Evolutionary conservation across 2,329 filamentous ascomycete genomes (phyloP).

Genomic region (Trichoderma breve): DNA sequence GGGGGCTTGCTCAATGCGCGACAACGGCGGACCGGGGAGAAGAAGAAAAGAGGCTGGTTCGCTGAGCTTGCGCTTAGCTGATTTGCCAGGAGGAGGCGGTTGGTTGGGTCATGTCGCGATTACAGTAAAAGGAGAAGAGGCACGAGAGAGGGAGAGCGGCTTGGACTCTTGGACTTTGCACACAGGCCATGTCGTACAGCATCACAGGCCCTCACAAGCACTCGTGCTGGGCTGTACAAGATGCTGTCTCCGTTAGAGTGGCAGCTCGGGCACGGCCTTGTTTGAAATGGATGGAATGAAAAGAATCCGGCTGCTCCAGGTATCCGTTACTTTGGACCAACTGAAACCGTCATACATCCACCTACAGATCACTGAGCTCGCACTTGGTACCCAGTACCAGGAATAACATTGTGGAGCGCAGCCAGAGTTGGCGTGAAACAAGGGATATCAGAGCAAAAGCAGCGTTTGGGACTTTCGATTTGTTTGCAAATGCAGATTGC

Average conservation of each 20-base stretch:
- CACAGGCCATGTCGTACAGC: not conserved
- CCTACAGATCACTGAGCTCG: not conserved
- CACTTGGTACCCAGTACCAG: not conserved
- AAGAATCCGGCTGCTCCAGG: not conserved
- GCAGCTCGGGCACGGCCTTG: not conserved
- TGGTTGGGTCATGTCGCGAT: not conserved
- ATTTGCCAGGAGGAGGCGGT: not conserved
- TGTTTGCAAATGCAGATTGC: not conserved
- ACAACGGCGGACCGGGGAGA: slow-evolving; percentile 17
- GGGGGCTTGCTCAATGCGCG: slow-evolving; percentile 19
- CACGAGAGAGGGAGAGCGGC: not conserved
- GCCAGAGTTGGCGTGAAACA: not conserved
- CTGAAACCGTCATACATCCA: not conserved
- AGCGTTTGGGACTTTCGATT: not conserved
- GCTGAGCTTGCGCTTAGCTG: not conserved
- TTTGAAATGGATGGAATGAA: not conserved
- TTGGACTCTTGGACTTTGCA: not conserved
- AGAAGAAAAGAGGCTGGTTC: slow-evolving; percentile 2
- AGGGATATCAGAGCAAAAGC: not conserved
- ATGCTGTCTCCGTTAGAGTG: not conserved
- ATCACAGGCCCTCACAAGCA: not conserved
- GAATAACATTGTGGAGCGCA: not conserved
- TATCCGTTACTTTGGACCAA: not conserved
- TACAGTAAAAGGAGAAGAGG: not conserved
- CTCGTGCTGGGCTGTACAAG: not conserved